Evolutionary conservation across 2,329 filamentous ascomycete species (phyloP).

Genomic region (Dissoconium aciculare): DNA sequence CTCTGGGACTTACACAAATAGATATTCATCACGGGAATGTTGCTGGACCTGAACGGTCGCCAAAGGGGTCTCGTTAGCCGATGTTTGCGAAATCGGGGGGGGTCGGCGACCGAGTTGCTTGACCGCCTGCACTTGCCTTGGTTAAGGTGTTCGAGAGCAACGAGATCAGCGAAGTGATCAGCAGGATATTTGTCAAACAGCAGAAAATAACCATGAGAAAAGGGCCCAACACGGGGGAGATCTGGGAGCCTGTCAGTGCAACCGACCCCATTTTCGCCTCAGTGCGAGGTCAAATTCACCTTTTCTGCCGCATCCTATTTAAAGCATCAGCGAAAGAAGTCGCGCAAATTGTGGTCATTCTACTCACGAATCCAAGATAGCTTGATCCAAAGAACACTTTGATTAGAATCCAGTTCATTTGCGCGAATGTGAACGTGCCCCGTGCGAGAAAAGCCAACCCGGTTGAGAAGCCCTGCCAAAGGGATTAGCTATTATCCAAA

Average conservation of each 20-base stretch:
- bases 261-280: constrained; percentile 6
- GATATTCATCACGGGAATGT: constrained; percentile 57
- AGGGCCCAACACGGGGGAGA: constrained; percentile 37
- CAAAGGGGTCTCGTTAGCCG: constrained; percentile 18
- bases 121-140: constrained; percentile 31
- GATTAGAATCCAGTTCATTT: constrained; percentile 50
- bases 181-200: constrained; percentile 58
- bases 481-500: neutral
- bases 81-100: constrained; percentile 17
- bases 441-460: constrained; percentile 70
- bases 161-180: constrained; percentile 65
- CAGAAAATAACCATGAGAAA: constrained; percentile 55
- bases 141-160: constrained; percentile 62
- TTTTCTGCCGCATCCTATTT: constrained; percentile 35
- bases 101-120: constrained; percentile 13
- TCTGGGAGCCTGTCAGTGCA: constrained; percentile 13
- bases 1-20: constrained; percentile 49
- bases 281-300: too few species aligned
- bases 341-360: too few species aligned
- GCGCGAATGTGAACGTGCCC: constrained; percentile 46
- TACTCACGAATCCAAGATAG: constrained; percentile 57
- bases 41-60: constrained; percentile 38
- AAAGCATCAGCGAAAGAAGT: too few species aligned
- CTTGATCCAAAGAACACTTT: constrained; percentile 67
- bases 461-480: constrained; percentile 54